Base-by-base conservation (phyloP, 257 asterid genomes). In the Eucommia ulmoides region DNA sequence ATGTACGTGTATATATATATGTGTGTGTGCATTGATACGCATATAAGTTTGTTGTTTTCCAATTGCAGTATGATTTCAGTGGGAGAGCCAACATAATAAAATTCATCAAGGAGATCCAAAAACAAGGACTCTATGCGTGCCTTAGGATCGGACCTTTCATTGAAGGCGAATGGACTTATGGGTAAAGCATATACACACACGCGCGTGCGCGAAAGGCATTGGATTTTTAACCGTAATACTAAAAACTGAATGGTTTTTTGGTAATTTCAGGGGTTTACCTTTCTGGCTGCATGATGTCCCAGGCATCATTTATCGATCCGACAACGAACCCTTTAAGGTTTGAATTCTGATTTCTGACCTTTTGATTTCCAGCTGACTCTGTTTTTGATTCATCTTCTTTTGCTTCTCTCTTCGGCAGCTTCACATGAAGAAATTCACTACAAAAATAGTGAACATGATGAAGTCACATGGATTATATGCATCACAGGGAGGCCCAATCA, bases 221-320 rank as follows among this genome's bases (percentile, higher is more conserved):
- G n/a, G n/a, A n/a, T n/a, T n/a, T n/a, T 35, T 9, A 4, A 35
- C 44, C 11, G 44, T 35, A 6, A 35, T 11, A 9, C 5, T 35
- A 26, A 26, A n/a, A 26, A 4, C 38, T 12, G 12, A 26, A 35
- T 35, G 44, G 1, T 15, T 53, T 17, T 19, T 60, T 56, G 33
- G 9, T 7, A 14, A 0, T 46, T 46, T 55, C 65, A 88, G 97
- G 49, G 97, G 95, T 17, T 58, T 88, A 7, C 97, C 97, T 1
- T 77, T 77, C 70, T 88, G 97, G 97, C 79, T 88, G 51, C 97
- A 73, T 41, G 97, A 84, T 56, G 65, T 84, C 22, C 94, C 91
- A 0, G 66, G 26, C 16, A 74, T 88, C 33, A 75, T 69, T 19
- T 84, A 50, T 49, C 86, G 97, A 44, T 67, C 95, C 10, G 74